Evolutionary conservation across 768 basidiomycete species (phyloP).

Genomic region (Daedaleopsis sinensis): DNA sequence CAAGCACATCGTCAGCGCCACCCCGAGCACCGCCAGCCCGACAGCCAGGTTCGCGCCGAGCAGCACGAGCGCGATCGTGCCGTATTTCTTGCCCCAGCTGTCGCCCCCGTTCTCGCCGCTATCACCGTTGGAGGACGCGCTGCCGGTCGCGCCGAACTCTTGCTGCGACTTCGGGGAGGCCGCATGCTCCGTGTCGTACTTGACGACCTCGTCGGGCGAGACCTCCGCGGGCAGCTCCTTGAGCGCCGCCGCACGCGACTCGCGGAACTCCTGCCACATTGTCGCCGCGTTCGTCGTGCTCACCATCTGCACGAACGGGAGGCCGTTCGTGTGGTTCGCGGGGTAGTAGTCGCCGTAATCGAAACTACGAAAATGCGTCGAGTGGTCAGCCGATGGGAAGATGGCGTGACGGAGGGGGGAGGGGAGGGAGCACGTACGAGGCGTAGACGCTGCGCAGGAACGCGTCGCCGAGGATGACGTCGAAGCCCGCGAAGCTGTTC

Average conservation of each 20-base stretch:
- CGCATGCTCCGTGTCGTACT: not conserved
- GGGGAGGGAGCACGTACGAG: conserved; percentile 26
- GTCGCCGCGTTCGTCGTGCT: conserved; percentile 23
- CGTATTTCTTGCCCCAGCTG: conserved; percentile 3
- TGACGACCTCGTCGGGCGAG: not conserved
- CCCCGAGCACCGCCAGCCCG: not conserved
- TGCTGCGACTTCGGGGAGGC: not conserved
- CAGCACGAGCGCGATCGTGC: not conserved
- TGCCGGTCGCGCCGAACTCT: not conserved
- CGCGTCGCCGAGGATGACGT: conserved; percentile 37
- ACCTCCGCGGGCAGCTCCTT: conserved; percentile 5
- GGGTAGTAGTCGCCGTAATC: conserved; percentile 26
- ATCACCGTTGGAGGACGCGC: not conserved
- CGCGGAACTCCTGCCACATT: conserved; percentile 32
- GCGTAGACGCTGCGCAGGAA: conserved; percentile 40
- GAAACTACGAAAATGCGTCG: conserved; percentile 16
- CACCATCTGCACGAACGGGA: conserved; percentile 38
- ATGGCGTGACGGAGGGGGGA: not conserved
- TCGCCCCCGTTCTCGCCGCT: not conserved
- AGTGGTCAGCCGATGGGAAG: not conserved
- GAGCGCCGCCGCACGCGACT: conserved; percentile 20
- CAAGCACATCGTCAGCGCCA: conserved; percentile 6
- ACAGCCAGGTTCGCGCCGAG: conserved; percentile 7
- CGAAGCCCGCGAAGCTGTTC: conserved; percentile 22
- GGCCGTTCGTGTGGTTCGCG: conserved; percentile 21